phyloP scores from a whole-genome alignment of 495 filamentous ascomycete genomes.

The Hypomontagnella monticulosa region DNA sequence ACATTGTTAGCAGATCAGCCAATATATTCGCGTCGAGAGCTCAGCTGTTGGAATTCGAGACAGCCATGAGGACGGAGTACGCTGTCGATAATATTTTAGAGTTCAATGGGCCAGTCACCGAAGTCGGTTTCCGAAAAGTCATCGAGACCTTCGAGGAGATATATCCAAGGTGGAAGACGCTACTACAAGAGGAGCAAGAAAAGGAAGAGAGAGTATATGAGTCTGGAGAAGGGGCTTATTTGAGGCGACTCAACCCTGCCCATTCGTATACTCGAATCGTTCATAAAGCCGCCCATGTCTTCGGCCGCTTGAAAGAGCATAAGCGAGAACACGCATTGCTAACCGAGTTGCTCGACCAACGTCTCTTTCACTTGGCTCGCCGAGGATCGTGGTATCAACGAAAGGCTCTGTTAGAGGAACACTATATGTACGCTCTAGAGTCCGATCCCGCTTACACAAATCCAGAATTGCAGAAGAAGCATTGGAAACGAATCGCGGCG shows the following conservation, averaged over 20 bases:
- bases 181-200: slow-evolving; percentile 79
- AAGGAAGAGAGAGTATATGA: slow-evolving; percentile 85
- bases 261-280: slow-evolving; percentile 95
- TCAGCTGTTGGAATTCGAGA: slow-evolving; percentile 87
- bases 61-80: slow-evolving; percentile 83
- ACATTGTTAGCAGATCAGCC: slow-evolving; percentile 87
- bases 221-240: slow-evolving; percentile 86
- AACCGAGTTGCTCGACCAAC: slow-evolving; percentile 79
- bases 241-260: slow-evolving; percentile 89
- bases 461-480: slow-evolving; percentile 69
- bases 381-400: slow-evolving; percentile 96
- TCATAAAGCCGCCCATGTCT: slow-evolving; percentile 81
- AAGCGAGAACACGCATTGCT: slow-evolving; percentile 79
- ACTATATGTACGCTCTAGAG: slow-evolving; percentile 80
- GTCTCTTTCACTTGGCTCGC: slow-evolving; percentile 83
- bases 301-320: slow-evolving; percentile 85
- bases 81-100: slow-evolving; percentile 86
- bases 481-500: slow-evolving; percentile 82
- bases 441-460: slow-evolving; percentile 49
- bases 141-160: slow-evolving; percentile 77
- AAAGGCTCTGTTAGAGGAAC: slow-evolving; percentile 92
- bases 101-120: slow-evolving; percentile 77
- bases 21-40: slow-evolving; percentile 85
- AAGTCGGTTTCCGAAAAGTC: slow-evolving; percentile 67
- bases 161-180: slow-evolving; percentile 79